Evolutionary conservation across 2,329 filamentous ascomycete species (phyloP), one percentile per base, ranked within the genome.

Genomic region (Hortaea werneckii): DNA sequence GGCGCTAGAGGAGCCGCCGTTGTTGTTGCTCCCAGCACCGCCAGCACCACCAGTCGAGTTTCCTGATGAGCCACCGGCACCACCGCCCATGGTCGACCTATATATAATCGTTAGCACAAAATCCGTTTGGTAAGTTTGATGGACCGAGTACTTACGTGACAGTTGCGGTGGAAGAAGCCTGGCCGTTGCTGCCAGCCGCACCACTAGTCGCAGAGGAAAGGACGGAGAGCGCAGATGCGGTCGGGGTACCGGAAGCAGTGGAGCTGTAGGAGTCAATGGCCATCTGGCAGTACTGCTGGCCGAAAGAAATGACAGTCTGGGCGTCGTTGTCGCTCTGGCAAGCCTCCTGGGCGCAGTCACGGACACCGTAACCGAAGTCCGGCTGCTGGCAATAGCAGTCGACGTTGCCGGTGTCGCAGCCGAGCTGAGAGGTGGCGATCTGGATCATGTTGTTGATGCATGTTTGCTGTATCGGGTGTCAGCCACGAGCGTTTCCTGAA

Each of bases 291-390:
- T 62, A 66, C 30, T 50, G 48, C 34, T 51, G 52, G 44, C 62
- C 64, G 55, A 57, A 66, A 9, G 56, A 41, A 47, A 66, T 61
- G 51, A 60, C 61, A 10, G 53, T 43, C 39, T 56, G 41, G 26
- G 61, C 61, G 12, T 58, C 54, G 1, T 45, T 20, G 4, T 45
- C 20, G 32, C 50, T 47, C 5, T 37, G 20, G 54, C 64, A 67
- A 40, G 62, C 59, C 56, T 65, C 40, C 47, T 61, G 58, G 44
- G 64, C 49, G 54, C 65, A 67, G 52, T 67, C 65, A 44, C 65
- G 62, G 27, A 67, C 56, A 51, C 65, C 65, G 52, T 61, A 65
- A 46, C 62, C 62, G 51, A 66, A 67, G 49, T 60, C 50, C 34
- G 53, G 54, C 45, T 61, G 54, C 39, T 46, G 49, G 60, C 65